A percentile compares a stretch with the other conserved stretches of the same genome.
Conservation (phyloP, 495 filamentous ascomycete species). For the Sphaerosporella brunnea region DNA sequence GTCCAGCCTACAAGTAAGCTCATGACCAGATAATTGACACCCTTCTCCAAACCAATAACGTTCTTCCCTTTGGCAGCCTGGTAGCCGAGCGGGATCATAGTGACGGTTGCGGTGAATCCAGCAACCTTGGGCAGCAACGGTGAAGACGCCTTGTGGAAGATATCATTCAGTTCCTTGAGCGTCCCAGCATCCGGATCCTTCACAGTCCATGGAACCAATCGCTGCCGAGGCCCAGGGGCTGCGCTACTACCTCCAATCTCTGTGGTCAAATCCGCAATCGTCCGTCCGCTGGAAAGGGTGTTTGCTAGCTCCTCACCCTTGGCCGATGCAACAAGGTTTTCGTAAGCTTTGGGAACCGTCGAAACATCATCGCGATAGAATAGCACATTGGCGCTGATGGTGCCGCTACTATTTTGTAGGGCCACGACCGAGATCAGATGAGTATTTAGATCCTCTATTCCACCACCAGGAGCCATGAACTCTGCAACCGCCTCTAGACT, state of each 20-base stretch:
- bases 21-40: background rate
- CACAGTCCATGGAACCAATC: background rate
- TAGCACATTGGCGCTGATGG: background rate
- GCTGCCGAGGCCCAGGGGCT: background rate
- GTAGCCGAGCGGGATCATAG: background rate
- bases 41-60: conserved; percentile 3
- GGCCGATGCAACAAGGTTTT: background rate
- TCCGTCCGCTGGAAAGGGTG: background rate
- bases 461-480: background rate
- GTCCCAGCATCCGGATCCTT: background rate
- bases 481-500: background rate
- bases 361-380: background rate
- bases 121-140: background rate
- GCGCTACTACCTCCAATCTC: background rate
- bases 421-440: conserved; percentile 1
- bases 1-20: background rate
- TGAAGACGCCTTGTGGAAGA: background rate
- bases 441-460: background rate
- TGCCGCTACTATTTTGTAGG: background rate
- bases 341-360: background rate
- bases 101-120: background rate
- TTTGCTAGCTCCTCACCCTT: background rate
- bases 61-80: background rate
- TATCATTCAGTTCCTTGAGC: background rate
- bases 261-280: background rate